Base-by-base conservation (phyloP, 108 stramenopile species). In the Stephanodiscus triporus region DNA sequence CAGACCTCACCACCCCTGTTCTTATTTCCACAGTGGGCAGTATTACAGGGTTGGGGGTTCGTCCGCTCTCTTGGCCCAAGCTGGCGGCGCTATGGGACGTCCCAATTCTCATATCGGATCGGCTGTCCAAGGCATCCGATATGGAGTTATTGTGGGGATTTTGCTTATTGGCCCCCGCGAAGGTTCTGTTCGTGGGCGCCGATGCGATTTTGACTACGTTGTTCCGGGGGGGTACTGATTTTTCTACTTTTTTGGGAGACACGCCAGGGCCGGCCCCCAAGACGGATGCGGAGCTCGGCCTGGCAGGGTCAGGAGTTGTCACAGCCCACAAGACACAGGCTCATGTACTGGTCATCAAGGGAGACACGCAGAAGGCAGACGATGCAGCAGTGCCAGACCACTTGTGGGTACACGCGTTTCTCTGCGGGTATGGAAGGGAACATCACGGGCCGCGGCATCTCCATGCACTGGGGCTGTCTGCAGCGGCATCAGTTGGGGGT, bases 201-300 rank as follows among this genome's bases (percentile, higher is more conserved):
- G 65, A 66, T 5, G 9, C 10, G 9, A 29, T 66, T 16, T 9
- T 66, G 20, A 42, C 43, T 22, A 26, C 6, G n/a, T 10, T 2
- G 10, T 26, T 49, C 65, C 43, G 65, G 65, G 65, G 65, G 65
- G 65, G 65, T 26, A 47, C 24, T 43, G 5, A n/a, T n/a, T n/a
- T n/a, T n/a, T n/a, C n/a, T n/a, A n/a, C n/a, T n/a, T n/a, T n/a
- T 48, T 11, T 13, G 1, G 26, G n/a, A n/a, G n/a, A n/a, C n/a
- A n/a, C n/a, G n/a, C 26, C 43, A 24, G 40, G 24, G 26, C 20
- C 47, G 29, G 45, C 43, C 22, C 24, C 9, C 4, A n/a, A 6
- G 47, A 27, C 2, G 42, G 47, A 10, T 7, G 47, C n/a, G n/a
- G n/a, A n/a, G n/a, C n/a, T n/a, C n/a, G n/a, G n/a, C n/a, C n/a